A percentile compares a stretch with the other conserved stretches of the same genome.
Evolutionary conservation across 768 basidiomycete genomes (phyloP).

Genomic region (Tylopilus subfusipes): DNA sequence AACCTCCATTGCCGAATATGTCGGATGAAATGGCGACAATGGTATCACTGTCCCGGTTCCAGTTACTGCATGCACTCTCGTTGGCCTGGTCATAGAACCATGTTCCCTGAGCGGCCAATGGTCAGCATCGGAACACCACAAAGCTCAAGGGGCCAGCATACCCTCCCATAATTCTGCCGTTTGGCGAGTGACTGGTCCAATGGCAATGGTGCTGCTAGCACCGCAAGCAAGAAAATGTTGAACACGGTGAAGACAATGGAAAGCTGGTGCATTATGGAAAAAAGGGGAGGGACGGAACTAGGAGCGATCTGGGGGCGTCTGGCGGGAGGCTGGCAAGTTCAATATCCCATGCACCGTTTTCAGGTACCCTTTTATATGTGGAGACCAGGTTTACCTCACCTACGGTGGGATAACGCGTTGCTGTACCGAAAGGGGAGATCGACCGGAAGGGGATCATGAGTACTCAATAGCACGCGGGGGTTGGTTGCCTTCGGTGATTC

Average conservation of each 20-base stretch:
- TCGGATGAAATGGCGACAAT: conserved; percentile 60
- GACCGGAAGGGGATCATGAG: conserved; percentile 30
- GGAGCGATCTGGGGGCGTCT: neutral
- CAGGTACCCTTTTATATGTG: conserved; percentile 25
- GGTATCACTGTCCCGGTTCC: conserved; percentile 44
- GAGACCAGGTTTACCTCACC: conserved; percentile 29
- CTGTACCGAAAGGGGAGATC: conserved; percentile 24
- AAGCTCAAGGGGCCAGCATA: conserved; percentile 31
- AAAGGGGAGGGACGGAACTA: neutral
- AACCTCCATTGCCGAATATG: conserved; percentile 51
- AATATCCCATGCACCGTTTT: conserved; percentile 1
- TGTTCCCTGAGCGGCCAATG: conserved; percentile 48
- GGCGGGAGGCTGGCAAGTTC: conserved; percentile 4
- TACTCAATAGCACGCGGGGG: conserved; percentile 16
- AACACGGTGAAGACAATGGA: conserved; percentile 35
- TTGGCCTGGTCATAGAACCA: conserved; percentile 50
- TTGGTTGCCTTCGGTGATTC: conserved; percentile 15
- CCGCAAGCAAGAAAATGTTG: conserved; percentile 40
- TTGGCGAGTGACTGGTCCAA: conserved; percentile 40
- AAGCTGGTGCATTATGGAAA: conserved; percentile 17
- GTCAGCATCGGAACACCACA: conserved; percentile 1
- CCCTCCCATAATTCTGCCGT: conserved; percentile 51
- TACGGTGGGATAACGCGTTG: conserved; percentile 19
- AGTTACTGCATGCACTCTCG: conserved; percentile 59
- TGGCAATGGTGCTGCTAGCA: conserved; percentile 38